phyloP scores from a whole-genome alignment of 1,139 yeast species.

The Scheffersomyces titani region DNA sequence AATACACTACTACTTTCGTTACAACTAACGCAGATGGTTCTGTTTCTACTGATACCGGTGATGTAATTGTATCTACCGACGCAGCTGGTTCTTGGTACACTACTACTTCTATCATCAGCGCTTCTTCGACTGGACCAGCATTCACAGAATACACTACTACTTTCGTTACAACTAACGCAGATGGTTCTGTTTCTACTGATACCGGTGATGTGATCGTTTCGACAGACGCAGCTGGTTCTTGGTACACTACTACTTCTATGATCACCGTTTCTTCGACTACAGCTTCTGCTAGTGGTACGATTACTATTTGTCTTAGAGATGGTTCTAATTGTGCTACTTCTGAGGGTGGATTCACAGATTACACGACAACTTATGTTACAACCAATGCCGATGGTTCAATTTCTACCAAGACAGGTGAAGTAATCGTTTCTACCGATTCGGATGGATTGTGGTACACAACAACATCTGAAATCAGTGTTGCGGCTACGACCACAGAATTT shows the following conservation, averaged over 20 bases:
- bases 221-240: slow-evolving; percentile 11
- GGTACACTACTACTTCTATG: slow-evolving; percentile 12
- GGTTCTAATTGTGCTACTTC: slow-evolving; percentile 10
- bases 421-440: slow-evolving; percentile 5
- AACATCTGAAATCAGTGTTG: slow-evolving; percentile 5
- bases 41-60: slow-evolving; percentile 5
- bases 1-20: slow-evolving; percentile 5
- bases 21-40: slow-evolving; percentile 7
- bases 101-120: not conserved
- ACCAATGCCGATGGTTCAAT: slow-evolving; percentile 6
- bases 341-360: slow-evolving; percentile 11
- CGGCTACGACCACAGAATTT: slow-evolving; percentile 5
- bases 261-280: not conserved
- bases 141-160: slow-evolving; percentile 4
- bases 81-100: not conserved
- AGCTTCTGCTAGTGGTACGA: not conserved
- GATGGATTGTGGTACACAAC: slow-evolving; percentile 3
- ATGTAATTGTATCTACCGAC: slow-evolving; percentile 6
- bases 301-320: not conserved
- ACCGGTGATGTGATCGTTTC: slow-evolving; percentile 9
- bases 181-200: slow-evolving; percentile 5
- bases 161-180: slow-evolving; percentile 5
- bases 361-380: slow-evolving; percentile 6
- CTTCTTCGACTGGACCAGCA: slow-evolving; percentile 9
- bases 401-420: slow-evolving; percentile 6